A percentile compares a stretch with the other conserved stretches of the same genome.
These are phyloP conservation scores for Aspergillus awamori DNA, from an alignment of 2,329 filamentous ascomycete genomes.

Conservation along the genomic window DNA sequence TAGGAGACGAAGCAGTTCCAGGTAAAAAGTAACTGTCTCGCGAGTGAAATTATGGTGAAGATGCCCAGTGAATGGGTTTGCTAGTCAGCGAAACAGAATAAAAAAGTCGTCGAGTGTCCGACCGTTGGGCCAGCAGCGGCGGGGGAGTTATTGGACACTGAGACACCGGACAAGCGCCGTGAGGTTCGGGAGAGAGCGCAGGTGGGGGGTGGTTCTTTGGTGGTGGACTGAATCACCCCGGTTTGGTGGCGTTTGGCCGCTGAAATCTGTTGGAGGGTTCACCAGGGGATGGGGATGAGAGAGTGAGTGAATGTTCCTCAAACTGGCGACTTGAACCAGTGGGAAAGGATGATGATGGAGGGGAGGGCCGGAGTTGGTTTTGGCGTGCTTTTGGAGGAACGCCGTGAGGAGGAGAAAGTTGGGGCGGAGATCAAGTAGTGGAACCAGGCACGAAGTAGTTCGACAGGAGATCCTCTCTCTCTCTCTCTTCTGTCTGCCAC, in stretches of 20 bases:
- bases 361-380: neutral
- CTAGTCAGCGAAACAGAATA: neutral
- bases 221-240: neutral
- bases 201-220: slow-evolving; percentile 16
- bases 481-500: too few relatives aligned
- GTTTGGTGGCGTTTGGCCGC: neutral
- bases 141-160: slow-evolving; percentile 5
- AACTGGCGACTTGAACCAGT: neutral
- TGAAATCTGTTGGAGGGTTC: neutral
- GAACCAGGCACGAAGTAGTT: too few relatives aligned
- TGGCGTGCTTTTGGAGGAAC: neutral
- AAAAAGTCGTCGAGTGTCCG: neutral
- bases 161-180: slow-evolving; percentile 10
- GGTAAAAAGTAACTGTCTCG: neutral
- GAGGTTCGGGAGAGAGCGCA: slow-evolving; percentile 1
- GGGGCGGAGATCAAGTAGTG: neutral
- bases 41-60: neutral
- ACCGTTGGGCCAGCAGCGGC: neutral
- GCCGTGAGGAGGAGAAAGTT: neutral
- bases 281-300: neutral
- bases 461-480: too few relatives aligned
- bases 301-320: neutral
- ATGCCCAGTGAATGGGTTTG: neutral
- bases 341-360: neutral
- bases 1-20: neutral